Evolutionary conservation across 2,329 filamentous ascomycete species (phyloP).

Genomic region (Diaporthe sp.): DNA sequence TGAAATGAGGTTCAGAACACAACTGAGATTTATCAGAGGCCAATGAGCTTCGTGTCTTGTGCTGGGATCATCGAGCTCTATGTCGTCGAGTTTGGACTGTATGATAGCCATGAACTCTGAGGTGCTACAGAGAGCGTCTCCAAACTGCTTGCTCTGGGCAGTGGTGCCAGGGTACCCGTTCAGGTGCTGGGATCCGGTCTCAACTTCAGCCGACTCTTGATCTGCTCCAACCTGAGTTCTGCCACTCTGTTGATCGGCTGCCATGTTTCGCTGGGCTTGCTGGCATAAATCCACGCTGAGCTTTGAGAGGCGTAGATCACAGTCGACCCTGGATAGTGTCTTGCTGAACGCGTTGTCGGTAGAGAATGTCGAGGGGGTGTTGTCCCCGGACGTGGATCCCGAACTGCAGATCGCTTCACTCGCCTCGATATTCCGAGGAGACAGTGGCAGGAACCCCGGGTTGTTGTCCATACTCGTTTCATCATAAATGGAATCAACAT

Average conservation of each 20-base stretch:
- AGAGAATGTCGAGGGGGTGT: neutral
- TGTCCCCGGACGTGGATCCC: neutral
- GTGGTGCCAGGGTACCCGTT: neutral
- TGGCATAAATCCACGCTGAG: conserved; percentile 3
- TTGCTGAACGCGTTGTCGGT: neutral
- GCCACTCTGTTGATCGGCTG: too few species aligned
- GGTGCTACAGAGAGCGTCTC: conserved; percentile 8
- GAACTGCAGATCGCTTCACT: neutral
- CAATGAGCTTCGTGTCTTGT: neutral
- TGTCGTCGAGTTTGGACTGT: neutral
- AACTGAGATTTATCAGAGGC: neutral
- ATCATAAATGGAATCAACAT: neutral
- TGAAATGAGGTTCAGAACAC: neutral
- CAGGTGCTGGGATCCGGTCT: neutral
- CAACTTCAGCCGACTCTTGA: neutral
- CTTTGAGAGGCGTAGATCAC: neutral
- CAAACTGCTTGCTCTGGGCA: conserved; percentile 1
- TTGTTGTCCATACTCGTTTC: neutral
- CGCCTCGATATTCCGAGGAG: neutral
- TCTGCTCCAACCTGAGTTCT: neutral
- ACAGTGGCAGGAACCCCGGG: neutral
- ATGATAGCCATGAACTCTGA: conserved; percentile 15
- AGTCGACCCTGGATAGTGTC: neutral
- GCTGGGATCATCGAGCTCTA: neutral
- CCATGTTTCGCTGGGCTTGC: neutral